Evolutionary conservation across 495 filamentous ascomycete species (phyloP).

Genomic region (Astrocystis sublimbata): DNA sequence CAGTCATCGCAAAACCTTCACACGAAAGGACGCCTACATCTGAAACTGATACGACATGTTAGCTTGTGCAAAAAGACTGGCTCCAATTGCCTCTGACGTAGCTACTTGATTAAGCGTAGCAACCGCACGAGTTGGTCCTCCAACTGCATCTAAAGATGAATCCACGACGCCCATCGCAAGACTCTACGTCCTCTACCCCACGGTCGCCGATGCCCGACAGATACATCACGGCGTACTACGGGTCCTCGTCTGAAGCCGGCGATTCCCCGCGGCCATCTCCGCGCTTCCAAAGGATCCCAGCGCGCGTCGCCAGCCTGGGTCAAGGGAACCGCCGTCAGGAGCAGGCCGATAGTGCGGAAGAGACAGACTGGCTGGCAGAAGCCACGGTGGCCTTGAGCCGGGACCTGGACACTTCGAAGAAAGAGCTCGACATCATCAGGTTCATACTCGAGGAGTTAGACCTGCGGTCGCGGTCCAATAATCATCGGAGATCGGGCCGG

Average conservation of each 20-base stretch:
- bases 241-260: too few relatives aligned
- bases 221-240: background rate
- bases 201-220: background rate
- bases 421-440: constrained; percentile 25
- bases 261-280: background rate
- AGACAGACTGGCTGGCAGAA: constrained; percentile 20
- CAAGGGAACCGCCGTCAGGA: background rate
- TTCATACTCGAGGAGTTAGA: constrained; percentile 24
- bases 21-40: too few relatives aligned
- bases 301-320: background rate
- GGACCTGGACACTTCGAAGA: constrained; percentile 26
- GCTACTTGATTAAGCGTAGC: background rate
- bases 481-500: background rate
- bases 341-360: background rate
- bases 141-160: background rate
- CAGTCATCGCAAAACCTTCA: too few relatives aligned
- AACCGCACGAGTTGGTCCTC: background rate
- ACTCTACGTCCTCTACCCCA: background rate
- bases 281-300: background rate
- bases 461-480: background rate
- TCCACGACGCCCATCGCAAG: background rate
- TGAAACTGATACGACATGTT: too few relatives aligned
- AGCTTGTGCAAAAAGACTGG: too few relatives aligned
- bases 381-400: constrained; percentile 14
- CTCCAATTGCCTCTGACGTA: too few relatives aligned